These are phyloP conservation scores for Pholiota conissans DNA, from an alignment of 768 basidiomycete species.

Conservation along the genomic window DNA sequence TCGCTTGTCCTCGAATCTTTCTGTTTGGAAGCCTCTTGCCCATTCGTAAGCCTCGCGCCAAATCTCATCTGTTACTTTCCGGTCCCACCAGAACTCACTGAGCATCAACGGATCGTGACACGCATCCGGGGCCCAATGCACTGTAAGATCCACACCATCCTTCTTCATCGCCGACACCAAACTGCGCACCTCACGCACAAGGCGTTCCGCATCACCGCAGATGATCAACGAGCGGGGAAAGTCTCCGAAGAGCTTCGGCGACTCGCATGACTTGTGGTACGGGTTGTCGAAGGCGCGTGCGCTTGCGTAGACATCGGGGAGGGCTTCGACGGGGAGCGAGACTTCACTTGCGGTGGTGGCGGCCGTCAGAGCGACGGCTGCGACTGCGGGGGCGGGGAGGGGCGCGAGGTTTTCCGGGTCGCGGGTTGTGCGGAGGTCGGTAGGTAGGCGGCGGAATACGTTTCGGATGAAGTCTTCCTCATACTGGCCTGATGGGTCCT, in stretches of 20 bases:
- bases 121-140: constrained; percentile 37
- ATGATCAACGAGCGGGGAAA: constrained; percentile 47
- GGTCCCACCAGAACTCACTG: constrained; percentile 45
- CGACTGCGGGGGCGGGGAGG: background rate
- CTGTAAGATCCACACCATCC: constrained; percentile 35
- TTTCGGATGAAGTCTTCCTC: constrained; percentile 22
- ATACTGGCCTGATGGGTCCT: constrained; percentile 28
- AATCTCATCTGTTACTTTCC: constrained; percentile 31
- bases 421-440: constrained; percentile 13
- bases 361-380: background rate
- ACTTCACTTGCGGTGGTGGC: background rate
- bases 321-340: background rate
- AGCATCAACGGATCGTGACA: constrained; percentile 48
- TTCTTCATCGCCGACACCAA: constrained; percentile 38
- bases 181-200: constrained; percentile 46
- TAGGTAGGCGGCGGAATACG: constrained; percentile 18
- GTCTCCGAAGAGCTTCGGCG: constrained; percentile 41
- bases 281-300: constrained; percentile 14
- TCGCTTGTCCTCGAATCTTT: background rate
- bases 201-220: constrained; percentile 51
- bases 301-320: background rate
- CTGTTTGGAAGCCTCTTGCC: constrained; percentile 20
- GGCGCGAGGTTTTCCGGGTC: constrained; percentile 17
- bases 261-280: constrained; percentile 24
- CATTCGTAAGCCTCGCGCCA: constrained; percentile 39